These are phyloP conservation scores for Hortaea werneckii DNA, from an alignment of 2,329 filamentous ascomycete genomes.

Conservation along the genomic window DNA sequence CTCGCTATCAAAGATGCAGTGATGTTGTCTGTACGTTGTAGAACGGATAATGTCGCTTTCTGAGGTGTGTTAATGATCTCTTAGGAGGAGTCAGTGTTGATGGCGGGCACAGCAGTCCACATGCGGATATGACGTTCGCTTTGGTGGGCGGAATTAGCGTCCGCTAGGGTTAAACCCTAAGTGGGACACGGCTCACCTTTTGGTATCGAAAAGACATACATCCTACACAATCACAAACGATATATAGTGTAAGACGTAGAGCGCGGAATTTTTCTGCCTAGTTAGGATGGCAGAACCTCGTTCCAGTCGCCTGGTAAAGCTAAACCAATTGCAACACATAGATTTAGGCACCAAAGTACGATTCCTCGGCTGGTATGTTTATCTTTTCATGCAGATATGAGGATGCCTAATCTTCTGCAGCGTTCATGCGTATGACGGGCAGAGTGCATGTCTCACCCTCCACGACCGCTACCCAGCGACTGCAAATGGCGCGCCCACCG, in stretches of 20 bases:
- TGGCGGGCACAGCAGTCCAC: neutral
- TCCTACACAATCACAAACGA: too few relatives aligned
- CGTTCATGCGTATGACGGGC: conserved; percentile 48
- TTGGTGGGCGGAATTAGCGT: neutral
- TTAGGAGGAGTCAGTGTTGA: neutral
- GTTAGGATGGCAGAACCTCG: too few relatives aligned
- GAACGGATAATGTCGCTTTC: too few relatives aligned
- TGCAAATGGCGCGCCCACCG: conserved; percentile 30
- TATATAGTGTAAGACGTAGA: too few relatives aligned
- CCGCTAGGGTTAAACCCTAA: neutral
- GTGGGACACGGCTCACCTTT: neutral
- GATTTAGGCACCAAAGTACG: conserved; percentile 65
- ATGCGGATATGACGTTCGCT: neutral
- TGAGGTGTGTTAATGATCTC: too few relatives aligned
- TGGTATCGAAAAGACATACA: too few relatives aligned
- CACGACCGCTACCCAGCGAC: conserved; percentile 53
- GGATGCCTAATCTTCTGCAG: conserved; percentile 28
- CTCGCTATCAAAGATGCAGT: too few relatives aligned
- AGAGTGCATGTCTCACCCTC: conserved; percentile 53
- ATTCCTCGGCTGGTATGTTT: conserved; percentile 77
- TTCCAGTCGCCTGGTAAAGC: conserved; percentile 43
- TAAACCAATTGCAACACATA: conserved; percentile 32
- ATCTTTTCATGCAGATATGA: neutral
- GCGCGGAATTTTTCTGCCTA: too few relatives aligned
- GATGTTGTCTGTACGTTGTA: too few relatives aligned